phyloP scores from a whole-genome alignment of 306 rosid species.

The Nissolia schottii region DNA sequence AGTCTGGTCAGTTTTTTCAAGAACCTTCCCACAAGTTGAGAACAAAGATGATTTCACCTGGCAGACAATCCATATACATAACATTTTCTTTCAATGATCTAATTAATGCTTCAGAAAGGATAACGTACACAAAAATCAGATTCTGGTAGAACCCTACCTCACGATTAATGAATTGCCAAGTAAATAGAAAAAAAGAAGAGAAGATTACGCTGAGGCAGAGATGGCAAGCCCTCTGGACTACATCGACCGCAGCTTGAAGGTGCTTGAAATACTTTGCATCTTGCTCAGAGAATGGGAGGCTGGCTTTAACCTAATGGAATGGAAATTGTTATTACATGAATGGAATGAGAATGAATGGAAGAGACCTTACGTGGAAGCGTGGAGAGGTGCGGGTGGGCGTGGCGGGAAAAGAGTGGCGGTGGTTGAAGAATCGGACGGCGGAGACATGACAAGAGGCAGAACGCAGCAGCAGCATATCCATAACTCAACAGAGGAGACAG shows the following conservation, averaged over 20 bases:
- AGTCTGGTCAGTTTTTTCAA: slow-evolving; percentile 68
- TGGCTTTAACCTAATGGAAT: slow-evolving; percentile 35
- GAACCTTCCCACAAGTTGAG: slow-evolving; percentile 37
- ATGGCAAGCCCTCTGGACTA: slow-evolving; percentile 63
- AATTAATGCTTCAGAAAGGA: not conserved
- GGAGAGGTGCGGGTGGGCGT: not conserved
- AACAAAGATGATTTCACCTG: slow-evolving; percentile 65
- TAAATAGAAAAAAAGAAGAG: not conserved
- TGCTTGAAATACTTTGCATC: slow-evolving; percentile 54
- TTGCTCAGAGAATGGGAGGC: slow-evolving; percentile 47
- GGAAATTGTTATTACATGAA: not conserved
- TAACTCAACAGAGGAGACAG: not conserved
- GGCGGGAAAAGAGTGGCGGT: slow-evolving; percentile 18
- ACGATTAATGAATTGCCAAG: not conserved
- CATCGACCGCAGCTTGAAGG: slow-evolving; percentile 71
- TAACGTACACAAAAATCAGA: not conserved
- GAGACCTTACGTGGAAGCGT: slow-evolving; percentile 50
- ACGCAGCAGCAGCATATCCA: slow-evolving; percentile 39
- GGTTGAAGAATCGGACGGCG: slow-evolving; percentile 28
- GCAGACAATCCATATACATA: not conserved
- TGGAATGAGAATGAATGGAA: slow-evolving; percentile 2
- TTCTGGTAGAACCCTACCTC: not conserved
- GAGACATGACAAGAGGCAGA: slow-evolving; percentile 36
- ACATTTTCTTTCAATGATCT: not conserved
- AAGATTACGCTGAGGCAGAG: slow-evolving; percentile 55